phyloP scores from a whole-genome alignment of 805 yeast species.

The Candida jianshihensis region DNA sequence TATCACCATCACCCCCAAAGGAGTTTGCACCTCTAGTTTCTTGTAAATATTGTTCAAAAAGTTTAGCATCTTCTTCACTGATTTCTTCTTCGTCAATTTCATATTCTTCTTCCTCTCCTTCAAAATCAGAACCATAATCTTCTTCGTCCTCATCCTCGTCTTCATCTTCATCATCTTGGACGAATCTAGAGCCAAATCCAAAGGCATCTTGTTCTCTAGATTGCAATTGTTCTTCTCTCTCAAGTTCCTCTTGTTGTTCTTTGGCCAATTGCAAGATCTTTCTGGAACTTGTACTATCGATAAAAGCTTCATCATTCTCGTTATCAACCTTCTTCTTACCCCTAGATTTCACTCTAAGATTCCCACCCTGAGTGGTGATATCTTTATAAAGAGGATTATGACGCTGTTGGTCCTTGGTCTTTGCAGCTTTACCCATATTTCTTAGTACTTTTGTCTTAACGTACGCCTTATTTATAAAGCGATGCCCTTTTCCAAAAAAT shows the following conservation, averaged over 20 bases:
- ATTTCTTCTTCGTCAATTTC: conserved; percentile 58
- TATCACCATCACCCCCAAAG: conserved; percentile 31
- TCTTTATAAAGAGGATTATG: conserved; percentile 81
- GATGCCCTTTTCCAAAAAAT: not conserved
- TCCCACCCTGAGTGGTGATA: conserved; percentile 68
- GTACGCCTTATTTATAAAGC: not conserved
- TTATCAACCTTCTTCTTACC: conserved; percentile 32
- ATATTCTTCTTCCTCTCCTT: conserved; percentile 41
- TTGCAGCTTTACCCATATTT: conserved; percentile 61
- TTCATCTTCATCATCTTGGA: conserved; percentile 46
- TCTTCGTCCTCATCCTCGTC: conserved; percentile 30
- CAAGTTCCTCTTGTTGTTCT: conserved; percentile 89
- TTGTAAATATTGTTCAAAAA: conserved; percentile 73
- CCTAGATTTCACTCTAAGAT: conserved; percentile 39
- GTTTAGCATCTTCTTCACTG: conserved; percentile 74
- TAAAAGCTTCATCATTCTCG: conserved; percentile 49
- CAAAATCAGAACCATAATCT: conserved; percentile 44
- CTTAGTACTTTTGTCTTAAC: not conserved
- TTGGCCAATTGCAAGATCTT: conserved; percentile 84
- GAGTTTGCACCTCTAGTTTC: conserved; percentile 26
- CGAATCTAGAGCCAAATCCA: conserved; percentile 28
- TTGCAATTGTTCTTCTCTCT: conserved; percentile 47
- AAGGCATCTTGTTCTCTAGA: conserved; percentile 22
- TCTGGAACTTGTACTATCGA: conserved; percentile 79
- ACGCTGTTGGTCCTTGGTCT: conserved; percentile 50